A percentile compares a stretch with the other conserved stretches of the same genome.
These are phyloP conservation scores for Monilinia fructigena DNA, from an alignment of 2,329 filamentous ascomycete genomes.

Conservation along the genomic window DNA sequence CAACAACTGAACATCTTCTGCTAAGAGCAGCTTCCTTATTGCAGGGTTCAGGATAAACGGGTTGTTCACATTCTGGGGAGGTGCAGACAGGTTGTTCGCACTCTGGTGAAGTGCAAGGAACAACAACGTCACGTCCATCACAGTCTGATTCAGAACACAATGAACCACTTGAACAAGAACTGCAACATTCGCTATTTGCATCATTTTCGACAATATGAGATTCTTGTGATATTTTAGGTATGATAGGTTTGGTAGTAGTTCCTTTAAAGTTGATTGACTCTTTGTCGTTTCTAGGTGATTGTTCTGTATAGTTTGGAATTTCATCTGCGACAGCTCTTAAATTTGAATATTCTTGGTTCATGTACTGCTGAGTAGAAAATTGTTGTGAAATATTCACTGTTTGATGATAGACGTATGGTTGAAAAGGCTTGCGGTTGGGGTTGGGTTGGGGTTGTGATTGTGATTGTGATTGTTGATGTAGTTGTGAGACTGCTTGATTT, in stretches of 20 bases:
- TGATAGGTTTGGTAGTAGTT: neutral
- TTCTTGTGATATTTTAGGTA: neutral
- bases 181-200: constrained; percentile 35
- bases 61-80: constrained; percentile 28
- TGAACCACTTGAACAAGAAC: constrained; percentile 34
- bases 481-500: neutral
- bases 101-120: constrained; percentile 29
- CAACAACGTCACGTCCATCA: constrained; percentile 24
- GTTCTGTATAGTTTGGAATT: constrained; percentile 7
- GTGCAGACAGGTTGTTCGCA: constrained; percentile 32
- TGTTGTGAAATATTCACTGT: constrained; percentile 5
- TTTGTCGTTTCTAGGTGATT: constrained; percentile 11
- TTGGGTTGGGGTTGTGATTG: no score
- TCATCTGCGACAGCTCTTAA: neutral
- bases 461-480: constrained; percentile 3
- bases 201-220: neutral
- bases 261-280: neutral
- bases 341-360: neutral
- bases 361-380: neutral
- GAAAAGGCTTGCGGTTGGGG: neutral
- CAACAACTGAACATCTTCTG: constrained; percentile 20
- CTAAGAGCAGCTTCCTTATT: constrained; percentile 24
- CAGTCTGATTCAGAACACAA: constrained; percentile 34
- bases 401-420: neutral
- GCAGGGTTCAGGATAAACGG: constrained; percentile 31